Evolutionary conservation across 495 filamentous ascomycete genomes (phyloP), one percentile per base, ranked within the genome.

Genomic region (Annulohypoxylon maeteangense): DNA sequence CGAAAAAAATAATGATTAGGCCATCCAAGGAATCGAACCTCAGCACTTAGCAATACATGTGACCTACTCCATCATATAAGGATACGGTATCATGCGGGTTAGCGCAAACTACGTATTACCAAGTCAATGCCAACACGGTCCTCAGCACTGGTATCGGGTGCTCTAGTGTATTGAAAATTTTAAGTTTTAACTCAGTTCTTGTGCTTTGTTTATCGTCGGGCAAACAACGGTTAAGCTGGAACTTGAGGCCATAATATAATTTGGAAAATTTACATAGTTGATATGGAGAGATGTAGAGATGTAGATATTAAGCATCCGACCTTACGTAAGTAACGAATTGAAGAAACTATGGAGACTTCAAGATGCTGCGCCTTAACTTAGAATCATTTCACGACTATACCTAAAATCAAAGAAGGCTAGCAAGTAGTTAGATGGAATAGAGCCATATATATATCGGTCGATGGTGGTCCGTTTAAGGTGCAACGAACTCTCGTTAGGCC

Each of bases 21-120:
- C 58, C 40, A 42, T 27, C 31, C 23, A n/a, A 14, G 58, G 58
- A 62, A 50, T 62, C 58, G 66, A 62, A 62, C 57, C 66, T 42
- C 20, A 62, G 38, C 16, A 50, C 32, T 36, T 36, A 36, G 32
- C 27, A 29, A 29, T 29, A 29, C 27, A 3, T 29, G 6, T 29
- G 6, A 29, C 27, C 2, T 3, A 29, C 27, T 29, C 27, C 6
- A 29, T 29, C 27, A 29, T 2, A 29, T 2, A 29, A 29, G 27
- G 27, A 6, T 6, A 29, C 6, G 27, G 6, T 29, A 29, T 29
- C 27, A n/a, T n/a, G n/a, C n/a, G n/a, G 27, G 6, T 6, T 29
- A 29, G 27, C 6, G 2, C 27, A 29, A 6, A 29, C 27, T 3
- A 6, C 6, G 6, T 29, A 29, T 3, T 29, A 29, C 27, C 6